phyloP scores from a whole-genome alignment of 257 asterid genomes.

The Prunella vulgaris region DNA sequence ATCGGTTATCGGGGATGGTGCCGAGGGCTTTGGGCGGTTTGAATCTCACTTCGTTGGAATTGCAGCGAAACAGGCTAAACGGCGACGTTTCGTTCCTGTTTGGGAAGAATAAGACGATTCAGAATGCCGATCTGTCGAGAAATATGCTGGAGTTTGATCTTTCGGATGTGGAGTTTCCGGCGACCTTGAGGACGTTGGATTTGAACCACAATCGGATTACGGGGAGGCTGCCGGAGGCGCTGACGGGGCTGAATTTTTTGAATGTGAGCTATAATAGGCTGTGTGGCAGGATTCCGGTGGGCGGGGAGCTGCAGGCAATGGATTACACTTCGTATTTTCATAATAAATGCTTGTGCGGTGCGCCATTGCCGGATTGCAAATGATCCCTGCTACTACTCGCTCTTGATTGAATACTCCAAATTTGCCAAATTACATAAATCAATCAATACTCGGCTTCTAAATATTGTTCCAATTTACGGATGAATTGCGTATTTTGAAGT shows the following conservation, averaged over 20 bases:
- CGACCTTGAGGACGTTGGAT: conserved; percentile 34
- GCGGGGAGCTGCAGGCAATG: conserved; percentile 32
- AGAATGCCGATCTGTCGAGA: conserved; percentile 39
- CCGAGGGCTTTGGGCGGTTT: conserved; percentile 34
- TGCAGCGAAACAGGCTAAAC: conserved; percentile 48
- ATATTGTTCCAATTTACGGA: too few species aligned
- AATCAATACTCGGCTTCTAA: too few species aligned
- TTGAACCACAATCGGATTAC: conserved; percentile 51
- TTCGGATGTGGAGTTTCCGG: conserved; percentile 43
- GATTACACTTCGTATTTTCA: conserved; percentile 33
- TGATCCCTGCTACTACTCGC: too few species aligned
- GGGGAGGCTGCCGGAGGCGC: conserved; percentile 42
- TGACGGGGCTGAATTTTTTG: conserved; percentile 23
- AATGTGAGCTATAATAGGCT: conserved; percentile 55
- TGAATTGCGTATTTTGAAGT: too few species aligned
- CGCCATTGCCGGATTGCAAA: conserved; percentile 33
- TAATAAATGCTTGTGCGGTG: conserved; percentile 44
- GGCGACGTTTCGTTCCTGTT: conserved; percentile 56
- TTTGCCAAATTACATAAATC: too few species aligned
- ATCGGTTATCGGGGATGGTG: conserved; percentile 47
- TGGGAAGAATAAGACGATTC: conserved; percentile 46
- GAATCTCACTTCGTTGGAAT: conserved; percentile 32
- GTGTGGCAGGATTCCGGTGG: conserved; percentile 45
- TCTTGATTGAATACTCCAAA: too few species aligned
- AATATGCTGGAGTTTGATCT: conserved; percentile 52